Conservation (phyloP, 2,329 filamentous ascomycete species). For the Didymellaceae sp. region DNA sequence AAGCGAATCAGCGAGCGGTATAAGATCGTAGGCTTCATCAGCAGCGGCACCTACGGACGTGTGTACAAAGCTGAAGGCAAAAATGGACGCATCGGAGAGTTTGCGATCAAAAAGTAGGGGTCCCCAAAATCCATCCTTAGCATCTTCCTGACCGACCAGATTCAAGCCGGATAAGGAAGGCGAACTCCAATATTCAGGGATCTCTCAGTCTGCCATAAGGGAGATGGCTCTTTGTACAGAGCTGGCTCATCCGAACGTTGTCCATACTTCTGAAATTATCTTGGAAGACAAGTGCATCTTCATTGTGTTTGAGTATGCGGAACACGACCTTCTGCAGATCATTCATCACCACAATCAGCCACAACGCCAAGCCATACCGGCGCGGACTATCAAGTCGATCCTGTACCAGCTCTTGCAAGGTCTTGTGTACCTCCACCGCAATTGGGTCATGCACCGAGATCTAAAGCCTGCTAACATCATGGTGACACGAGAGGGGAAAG, state of each 20-base stretch:
- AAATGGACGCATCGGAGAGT: slow-evolving; percentile 77
- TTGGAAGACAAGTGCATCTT: slow-evolving; percentile 99
- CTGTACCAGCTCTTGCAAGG: slow-evolving; percentile 96
- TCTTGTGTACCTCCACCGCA: slow-evolving; percentile 90
- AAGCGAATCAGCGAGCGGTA: slow-evolving; percentile 91
- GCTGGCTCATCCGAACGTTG: slow-evolving; percentile 85
- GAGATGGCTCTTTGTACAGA: slow-evolving; percentile 98
- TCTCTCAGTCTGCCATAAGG: slow-evolving; percentile 94
- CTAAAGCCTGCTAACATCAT: slow-evolving; percentile 99
- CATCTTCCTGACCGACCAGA: slow-evolving; percentile 47
- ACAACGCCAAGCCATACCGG: slow-evolving; percentile 84
- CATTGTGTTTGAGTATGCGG: slow-evolving; percentile 99
- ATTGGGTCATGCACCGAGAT: slow-evolving; percentile 97
- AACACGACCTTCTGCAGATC: slow-evolving; percentile 96
- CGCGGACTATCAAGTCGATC: slow-evolving; percentile 88
- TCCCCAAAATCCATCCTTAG: slow-evolving; percentile 7
- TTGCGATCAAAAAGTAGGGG: slow-evolving; percentile 97
- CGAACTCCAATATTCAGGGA: slow-evolving; percentile 94
- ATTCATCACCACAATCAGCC: slow-evolving; percentile 97
- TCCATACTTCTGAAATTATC: slow-evolving; percentile 92
- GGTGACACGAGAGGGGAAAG: slow-evolving; percentile 87
- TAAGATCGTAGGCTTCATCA: slow-evolving; percentile 97
- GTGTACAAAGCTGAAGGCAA: slow-evolving; percentile 93
- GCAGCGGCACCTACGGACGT: slow-evolving; percentile 94
- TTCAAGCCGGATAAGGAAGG: slow-evolving; percentile 99